A percentile compares a stretch with the other conserved stretches of the same genome.
Evolutionary conservation across 305 asterid genomes (phyloP).

Genomic region (Galium porrigens): DNA sequence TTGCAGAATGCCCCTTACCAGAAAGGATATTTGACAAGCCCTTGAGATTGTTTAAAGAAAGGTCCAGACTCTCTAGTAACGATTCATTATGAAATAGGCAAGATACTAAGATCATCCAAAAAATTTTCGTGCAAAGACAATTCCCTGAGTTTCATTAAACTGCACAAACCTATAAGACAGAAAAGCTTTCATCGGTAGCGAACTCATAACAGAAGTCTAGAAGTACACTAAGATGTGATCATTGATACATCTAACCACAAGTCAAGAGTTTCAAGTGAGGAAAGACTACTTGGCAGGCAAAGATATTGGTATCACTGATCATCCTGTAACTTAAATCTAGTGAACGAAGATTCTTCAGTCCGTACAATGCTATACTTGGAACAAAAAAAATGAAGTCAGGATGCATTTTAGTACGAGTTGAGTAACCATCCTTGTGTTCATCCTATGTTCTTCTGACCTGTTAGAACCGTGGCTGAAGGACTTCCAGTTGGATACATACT

Average conservation of each 20-base stretch:
- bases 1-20: not conserved
- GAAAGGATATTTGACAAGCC: constrained; percentile 12
- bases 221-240: not conserved
- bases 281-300: constrained; percentile 2
- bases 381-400: not conserved
- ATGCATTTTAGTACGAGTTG: not conserved
- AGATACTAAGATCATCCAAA: constrained; percentile 11
- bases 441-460: not conserved
- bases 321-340: constrained; percentile 5
- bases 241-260: not conserved
- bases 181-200: not conserved
- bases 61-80: constrained; percentile 14
- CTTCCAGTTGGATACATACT: constrained; percentile 1
- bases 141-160: constrained; percentile 10
- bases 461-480: not conserved
- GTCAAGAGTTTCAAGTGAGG: constrained; percentile 5
- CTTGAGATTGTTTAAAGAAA: constrained; percentile 15
- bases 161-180: constrained; percentile 1
- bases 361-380: not conserved
- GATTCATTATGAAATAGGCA: constrained; percentile 12
- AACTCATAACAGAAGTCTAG: not conserved
- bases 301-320: constrained; percentile 3
- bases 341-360: constrained; percentile 5
- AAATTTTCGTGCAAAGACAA: constrained; percentile 8
- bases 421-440: not conserved